Evolutionary conservation across 2,329 filamentous ascomycete species (phyloP).

Genomic region (Colletotrichum kahawae): DNA sequence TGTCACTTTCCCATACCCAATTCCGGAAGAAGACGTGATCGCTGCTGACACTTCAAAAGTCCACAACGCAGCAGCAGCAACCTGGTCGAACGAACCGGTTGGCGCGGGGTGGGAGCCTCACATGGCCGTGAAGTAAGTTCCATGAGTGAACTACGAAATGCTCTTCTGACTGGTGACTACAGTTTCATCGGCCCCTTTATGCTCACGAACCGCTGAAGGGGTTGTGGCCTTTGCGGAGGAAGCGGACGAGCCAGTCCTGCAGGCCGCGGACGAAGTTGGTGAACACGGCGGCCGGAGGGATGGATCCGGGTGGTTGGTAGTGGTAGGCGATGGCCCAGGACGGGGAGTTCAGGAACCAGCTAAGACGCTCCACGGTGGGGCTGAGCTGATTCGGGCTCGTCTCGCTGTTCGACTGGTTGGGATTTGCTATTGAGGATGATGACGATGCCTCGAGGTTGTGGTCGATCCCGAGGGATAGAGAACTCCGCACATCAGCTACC

Average conservation of each 20-base stretch:
- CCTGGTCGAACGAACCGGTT: not conserved
- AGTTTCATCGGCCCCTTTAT: slow-evolving; percentile 29
- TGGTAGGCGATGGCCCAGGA: slow-evolving; percentile 7
- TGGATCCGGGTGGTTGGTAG: not conserved
- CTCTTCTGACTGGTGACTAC: not conserved
- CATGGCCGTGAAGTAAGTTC: slow-evolving; percentile 27
- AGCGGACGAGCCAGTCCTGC: slow-evolving; percentile 24
- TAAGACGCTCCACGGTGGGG: not conserved
- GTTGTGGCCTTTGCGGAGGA: slow-evolving; percentile 23
- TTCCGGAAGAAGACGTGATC: no score
- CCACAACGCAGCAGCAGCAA: slow-evolving; percentile 25
- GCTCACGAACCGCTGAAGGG: slow-evolving; percentile 28
- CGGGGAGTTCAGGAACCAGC: not conserved
- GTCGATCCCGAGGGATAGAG: not conserved
- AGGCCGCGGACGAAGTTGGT: slow-evolving; percentile 11
- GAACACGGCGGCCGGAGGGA: not conserved
- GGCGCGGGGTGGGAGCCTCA: slow-evolving; percentile 25
- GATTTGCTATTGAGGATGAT: not conserved
- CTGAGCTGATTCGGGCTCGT: not conserved
- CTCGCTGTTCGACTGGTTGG: not conserved
- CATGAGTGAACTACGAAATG: no score
- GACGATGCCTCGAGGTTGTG: not conserved
- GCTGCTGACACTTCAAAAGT: slow-evolving; percentile 18
- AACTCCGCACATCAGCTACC: not conserved
- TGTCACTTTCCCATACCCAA: not conserved